Evolutionary conservation across 768 basidiomycete species (phyloP).

Genomic region (Dentipellis fragilis): DNA sequence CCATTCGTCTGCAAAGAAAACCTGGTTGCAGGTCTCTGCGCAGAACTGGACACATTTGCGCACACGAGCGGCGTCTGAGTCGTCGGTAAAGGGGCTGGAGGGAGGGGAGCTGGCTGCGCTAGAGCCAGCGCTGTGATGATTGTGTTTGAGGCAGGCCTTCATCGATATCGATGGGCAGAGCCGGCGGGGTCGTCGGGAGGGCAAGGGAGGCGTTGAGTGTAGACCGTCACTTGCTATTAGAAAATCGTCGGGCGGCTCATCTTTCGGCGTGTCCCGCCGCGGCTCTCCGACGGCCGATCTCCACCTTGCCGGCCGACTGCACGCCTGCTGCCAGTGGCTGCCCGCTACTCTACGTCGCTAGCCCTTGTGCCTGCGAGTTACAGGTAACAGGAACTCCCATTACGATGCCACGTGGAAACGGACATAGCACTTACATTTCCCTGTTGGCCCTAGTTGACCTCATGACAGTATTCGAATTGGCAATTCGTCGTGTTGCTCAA

Average conservation of each 20-base stretch:
- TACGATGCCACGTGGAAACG: no score
- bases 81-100: neutral
- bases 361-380: no score
- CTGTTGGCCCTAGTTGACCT: no score
- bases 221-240: slow-evolving; percentile 6
- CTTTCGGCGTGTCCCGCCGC: no score
- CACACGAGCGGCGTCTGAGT: slow-evolving; percentile 3
- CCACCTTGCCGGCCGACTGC: no score
- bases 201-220: slow-evolving; percentile 7
- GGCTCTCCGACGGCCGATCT: no score
- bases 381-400: no score
- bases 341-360: no score
- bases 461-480: no score
- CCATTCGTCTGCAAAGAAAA: slow-evolving; percentile 68
- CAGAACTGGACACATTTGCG: slow-evolving; percentile 59
- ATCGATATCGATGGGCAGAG: neutral
- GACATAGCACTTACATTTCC: no score
- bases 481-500: no score
- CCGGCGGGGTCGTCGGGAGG: neutral
- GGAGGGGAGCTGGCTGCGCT: slow-evolving; percentile 3
- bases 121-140: slow-evolving; percentile 9
- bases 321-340: neutral
- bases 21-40: slow-evolving; percentile 41
- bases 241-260: neutral
- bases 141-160: slow-evolving; percentile 13